A percentile compares a stretch with the other conserved stretches of the same genome.
phyloP scores from a whole-genome alignment of 805 yeast genomes.

The Torulaspora quercuum region DNA sequence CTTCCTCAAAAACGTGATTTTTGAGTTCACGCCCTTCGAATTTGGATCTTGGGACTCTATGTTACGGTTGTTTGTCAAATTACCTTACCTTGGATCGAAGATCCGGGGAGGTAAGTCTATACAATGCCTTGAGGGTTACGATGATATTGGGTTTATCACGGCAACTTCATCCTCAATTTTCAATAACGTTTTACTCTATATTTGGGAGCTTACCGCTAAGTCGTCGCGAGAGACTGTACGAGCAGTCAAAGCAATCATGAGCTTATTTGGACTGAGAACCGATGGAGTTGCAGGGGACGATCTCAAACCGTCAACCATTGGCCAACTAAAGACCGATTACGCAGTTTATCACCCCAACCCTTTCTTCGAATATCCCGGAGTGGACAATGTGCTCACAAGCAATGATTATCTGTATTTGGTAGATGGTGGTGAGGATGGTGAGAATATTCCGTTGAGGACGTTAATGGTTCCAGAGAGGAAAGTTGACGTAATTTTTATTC shows the following conservation, averaged over 20 bases:
- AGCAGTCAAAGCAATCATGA: constrained; percentile 36
- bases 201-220: constrained; percentile 41
- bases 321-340: constrained; percentile 40
- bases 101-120: constrained; percentile 44
- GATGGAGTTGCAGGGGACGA: constrained; percentile 3
- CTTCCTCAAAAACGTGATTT: constrained; percentile 37
- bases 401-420: constrained; percentile 46
- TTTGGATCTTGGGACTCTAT: constrained; percentile 64
- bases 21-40: constrained; percentile 63
- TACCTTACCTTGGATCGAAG: constrained; percentile 51
- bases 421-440: constrained; percentile 80
- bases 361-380: constrained; percentile 40
- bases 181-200: constrained; percentile 49
- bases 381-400: constrained; percentile 24
- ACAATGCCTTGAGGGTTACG: constrained; percentile 50
- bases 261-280: constrained; percentile 24
- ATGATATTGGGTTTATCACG: constrained; percentile 55
- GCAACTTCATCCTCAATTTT: constrained; percentile 65
- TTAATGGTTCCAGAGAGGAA: constrained; percentile 57
- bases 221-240: constrained; percentile 35
- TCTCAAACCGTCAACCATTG: constrained; percentile 5
- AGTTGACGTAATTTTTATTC: constrained; percentile 62
- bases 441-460: constrained; percentile 67
- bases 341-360: constrained; percentile 64
- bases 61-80: constrained; percentile 46